phyloP scores from a whole-genome alignment of 139 green algal genomes.

The Chlorella sp. region DNA sequence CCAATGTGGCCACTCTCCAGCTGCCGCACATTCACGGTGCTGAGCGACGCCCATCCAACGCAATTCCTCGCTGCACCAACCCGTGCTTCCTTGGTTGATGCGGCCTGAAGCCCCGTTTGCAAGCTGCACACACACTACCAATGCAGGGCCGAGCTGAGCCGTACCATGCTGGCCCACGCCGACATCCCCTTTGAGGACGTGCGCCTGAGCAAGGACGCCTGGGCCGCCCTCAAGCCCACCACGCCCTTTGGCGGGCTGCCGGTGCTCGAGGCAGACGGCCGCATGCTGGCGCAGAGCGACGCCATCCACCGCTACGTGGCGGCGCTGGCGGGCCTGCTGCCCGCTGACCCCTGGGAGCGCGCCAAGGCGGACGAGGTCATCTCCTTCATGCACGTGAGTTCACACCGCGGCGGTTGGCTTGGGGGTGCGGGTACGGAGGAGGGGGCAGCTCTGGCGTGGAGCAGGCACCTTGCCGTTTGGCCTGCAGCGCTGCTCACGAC shows the following conservation, averaged over 20 bases:
- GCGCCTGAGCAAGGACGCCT: background rate
- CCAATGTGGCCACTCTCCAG: background rate
- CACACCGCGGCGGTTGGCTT: too few species aligned
- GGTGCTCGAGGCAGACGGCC: conserved; percentile 37
- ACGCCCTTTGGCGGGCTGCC: conserved; percentile 13
- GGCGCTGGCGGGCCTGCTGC: conserved; percentile 24
- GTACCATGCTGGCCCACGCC: background rate
- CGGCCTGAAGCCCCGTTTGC: too few species aligned
- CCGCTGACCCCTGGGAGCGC: background rate
- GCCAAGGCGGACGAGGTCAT: conserved; percentile 4
- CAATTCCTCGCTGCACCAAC: background rate
- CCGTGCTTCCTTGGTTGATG: too few species aligned
- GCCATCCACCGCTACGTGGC: conserved; percentile 28
- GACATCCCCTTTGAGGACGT: background rate
- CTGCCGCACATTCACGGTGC: too few species aligned
- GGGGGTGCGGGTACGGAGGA: too few species aligned
- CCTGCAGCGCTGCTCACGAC: too few species aligned
- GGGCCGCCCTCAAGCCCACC: background rate
- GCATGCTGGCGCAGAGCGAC: conserved; percentile 27
- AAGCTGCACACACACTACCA: background rate
- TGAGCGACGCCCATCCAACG: too few species aligned
- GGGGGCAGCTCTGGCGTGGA: too few species aligned
- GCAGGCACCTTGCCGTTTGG: too few species aligned
- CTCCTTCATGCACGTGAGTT: background rate
- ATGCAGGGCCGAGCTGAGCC: background rate